Conservation (phyloP, 2,329 filamentous ascomycete species). For the Bisporella sp. region DNA sequence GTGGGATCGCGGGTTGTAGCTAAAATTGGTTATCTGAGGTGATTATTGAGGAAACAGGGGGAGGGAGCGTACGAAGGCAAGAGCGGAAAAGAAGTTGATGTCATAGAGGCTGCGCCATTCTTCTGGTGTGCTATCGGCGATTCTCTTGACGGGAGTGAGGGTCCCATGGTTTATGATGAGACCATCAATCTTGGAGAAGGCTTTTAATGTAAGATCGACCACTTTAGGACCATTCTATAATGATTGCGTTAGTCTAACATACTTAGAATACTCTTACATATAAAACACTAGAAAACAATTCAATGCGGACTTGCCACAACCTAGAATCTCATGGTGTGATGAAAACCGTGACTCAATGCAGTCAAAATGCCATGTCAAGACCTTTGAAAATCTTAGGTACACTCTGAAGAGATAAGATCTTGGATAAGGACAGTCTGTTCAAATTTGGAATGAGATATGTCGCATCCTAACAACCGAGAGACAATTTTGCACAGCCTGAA, state of each 20-base stretch:
- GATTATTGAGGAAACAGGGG: background rate
- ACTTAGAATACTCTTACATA: no score
- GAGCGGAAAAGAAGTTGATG: constrained; percentile 78
- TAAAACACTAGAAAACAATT: no score
- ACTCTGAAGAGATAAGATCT: no score
- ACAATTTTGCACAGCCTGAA: no score
- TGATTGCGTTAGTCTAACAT: background rate
- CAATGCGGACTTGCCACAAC: background rate
- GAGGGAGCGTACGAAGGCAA: constrained; percentile 58
- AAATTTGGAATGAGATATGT: no score
- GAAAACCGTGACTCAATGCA: no score
- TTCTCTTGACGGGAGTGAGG: constrained; percentile 65
- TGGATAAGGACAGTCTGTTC: no score
- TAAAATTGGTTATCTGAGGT: constrained; percentile 27
- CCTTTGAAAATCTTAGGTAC: no score
- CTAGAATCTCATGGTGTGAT: background rate
- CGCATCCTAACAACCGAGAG: no score
- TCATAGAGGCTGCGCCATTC: constrained; percentile 75
- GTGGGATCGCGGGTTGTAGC: constrained; percentile 64
- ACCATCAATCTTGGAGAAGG: constrained; percentile 70
- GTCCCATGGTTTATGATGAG: constrained; percentile 85
- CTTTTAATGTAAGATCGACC: constrained; percentile 55
- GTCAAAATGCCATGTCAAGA: no score
- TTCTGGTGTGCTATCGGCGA: constrained; percentile 60
- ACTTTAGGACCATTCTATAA: constrained; percentile 45